Evolutionary conservation across 306 rosid species (phyloP).

Genomic region (Cucumis melo): DNA sequence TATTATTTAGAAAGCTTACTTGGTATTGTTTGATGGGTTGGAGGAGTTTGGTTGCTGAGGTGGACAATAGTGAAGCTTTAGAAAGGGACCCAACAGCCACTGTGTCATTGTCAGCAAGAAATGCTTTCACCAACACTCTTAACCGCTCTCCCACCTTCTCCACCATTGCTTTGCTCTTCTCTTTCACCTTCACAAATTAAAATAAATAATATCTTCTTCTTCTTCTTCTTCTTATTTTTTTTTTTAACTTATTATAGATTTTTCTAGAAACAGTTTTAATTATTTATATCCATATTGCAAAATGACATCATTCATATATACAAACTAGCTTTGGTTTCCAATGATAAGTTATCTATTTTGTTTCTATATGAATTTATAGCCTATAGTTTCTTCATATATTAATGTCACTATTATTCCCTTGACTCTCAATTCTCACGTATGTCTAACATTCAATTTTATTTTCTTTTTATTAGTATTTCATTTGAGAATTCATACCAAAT

Average conservation of each 20-base stretch:
- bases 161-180: conserved; percentile 23
- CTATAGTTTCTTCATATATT: background rate
- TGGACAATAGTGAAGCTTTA: conserved; percentile 24
- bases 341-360: background rate
- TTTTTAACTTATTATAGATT: background rate
- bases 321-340: background rate
- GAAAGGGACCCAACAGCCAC: conserved; percentile 29
- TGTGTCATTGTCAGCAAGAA: conserved; percentile 28
- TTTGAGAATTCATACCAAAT: no score
- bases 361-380: background rate
- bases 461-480: no score
- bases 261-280: background rate
- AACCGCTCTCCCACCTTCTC: conserved; percentile 40
- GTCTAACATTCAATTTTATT: no score
- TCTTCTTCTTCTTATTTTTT: background rate
- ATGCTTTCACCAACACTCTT: conserved; percentile 25
- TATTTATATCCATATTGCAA: background rate
- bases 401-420: background rate
- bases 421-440: background rate
- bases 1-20: conserved; percentile 16
- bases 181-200: conserved; percentile 36
- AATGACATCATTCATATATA: background rate
- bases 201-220: background rate
- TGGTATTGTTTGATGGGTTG: conserved; percentile 17
- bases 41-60: conserved; percentile 24